These are phyloP conservation scores for Neurospora intermedia DNA, from an alignment of 495 filamentous ascomycete species.

Conservation along the genomic window DNA sequence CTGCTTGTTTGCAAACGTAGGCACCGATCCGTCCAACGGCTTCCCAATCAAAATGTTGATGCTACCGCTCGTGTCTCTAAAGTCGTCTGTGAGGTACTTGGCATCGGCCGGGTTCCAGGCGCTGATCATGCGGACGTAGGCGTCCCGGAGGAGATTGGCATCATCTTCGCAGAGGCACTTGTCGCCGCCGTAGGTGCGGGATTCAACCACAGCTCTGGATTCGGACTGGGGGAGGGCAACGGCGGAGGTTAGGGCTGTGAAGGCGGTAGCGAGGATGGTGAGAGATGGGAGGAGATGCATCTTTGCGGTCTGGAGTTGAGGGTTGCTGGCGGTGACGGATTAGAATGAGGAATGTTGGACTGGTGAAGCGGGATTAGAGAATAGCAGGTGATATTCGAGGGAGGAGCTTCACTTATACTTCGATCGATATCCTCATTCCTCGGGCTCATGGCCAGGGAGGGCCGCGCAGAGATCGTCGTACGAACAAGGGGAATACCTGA, in stretches of 20 bases:
- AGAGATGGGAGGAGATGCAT: conserved; percentile 10
- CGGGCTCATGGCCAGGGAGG: neutral
- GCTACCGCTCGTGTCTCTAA: conserved; percentile 19
- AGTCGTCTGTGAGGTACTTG: conserved; percentile 12
- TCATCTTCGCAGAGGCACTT: conserved; percentile 12
- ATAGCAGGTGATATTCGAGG: neutral
- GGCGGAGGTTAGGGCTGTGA: neutral
- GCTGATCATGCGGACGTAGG: conserved; percentile 17
- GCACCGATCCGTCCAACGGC: conserved; percentile 8
- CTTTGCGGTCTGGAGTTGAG: neutral
- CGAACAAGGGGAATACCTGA: neutral
- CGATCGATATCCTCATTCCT: neutral
- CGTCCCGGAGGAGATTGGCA: conserved; percentile 10
- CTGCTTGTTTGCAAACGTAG: conserved; percentile 19
- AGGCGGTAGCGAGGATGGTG: neutral
- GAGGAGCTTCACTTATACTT: neutral
- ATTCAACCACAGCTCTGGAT: neutral
- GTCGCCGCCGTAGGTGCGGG: neutral
- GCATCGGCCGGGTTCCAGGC: conserved; percentile 17
- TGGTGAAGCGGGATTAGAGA: neutral
- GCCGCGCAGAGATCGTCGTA: neutral
- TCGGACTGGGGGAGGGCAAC: neutral
- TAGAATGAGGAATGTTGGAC: neutral
- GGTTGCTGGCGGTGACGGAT: neutral
- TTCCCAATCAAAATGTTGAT: conserved; percentile 21